Conservation (phyloP, 768 basidiomycete species). For the Mycena metata region DNA sequence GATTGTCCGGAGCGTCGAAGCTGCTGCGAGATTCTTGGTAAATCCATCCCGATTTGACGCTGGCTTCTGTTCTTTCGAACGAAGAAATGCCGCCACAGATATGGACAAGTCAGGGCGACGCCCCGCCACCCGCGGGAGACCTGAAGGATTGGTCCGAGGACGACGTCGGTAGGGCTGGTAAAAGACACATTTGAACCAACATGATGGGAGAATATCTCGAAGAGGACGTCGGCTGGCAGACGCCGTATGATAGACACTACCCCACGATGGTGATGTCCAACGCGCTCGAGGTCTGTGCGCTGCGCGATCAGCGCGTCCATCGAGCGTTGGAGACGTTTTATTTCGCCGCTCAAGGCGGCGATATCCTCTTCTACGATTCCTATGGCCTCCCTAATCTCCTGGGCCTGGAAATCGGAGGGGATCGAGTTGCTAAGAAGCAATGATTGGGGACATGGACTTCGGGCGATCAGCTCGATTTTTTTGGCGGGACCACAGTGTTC, state of each 20-base stretch:
- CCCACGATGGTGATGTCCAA: background rate
- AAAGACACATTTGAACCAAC: too few species aligned
- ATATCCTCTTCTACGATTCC: background rate
- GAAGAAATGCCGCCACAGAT: too few species aligned
- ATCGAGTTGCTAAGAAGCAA: background rate
- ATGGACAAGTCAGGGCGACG: too few species aligned
- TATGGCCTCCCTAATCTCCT: background rate
- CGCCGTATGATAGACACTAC: background rate
- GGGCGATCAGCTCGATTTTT: background rate
- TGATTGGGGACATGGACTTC: slow-evolving; percentile 11
- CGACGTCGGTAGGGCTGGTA: too few species aligned
- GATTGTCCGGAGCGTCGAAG: too few species aligned
- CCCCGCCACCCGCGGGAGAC: too few species aligned
- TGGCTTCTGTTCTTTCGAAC: too few species aligned
- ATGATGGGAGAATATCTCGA: too few species aligned
- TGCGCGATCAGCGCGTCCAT: background rate
- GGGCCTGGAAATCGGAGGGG: background rate
- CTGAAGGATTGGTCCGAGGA: too few species aligned
- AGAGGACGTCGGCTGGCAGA: background rate
- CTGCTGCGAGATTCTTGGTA: too few species aligned
- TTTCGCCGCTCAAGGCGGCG: background rate
- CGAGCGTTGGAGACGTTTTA: background rate
- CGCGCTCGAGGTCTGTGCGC: background rate
- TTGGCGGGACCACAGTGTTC: background rate
- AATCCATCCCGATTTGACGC: too few species aligned